Percentiles rank a stretch among this genome's conserved stretches.
Evolutionary conservation across 129 eudicot species (phyloP).

Genomic region (Lonicera japonica): DNA sequence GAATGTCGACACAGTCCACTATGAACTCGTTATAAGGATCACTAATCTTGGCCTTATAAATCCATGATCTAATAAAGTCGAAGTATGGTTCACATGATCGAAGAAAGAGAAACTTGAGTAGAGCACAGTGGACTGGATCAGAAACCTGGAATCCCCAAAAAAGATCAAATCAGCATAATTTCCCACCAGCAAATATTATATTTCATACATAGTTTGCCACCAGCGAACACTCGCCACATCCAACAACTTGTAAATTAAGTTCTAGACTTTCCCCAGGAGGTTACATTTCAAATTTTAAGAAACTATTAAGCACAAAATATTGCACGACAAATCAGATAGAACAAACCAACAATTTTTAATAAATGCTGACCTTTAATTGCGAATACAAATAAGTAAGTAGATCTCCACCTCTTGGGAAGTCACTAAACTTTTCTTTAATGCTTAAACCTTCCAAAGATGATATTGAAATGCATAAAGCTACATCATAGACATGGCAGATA

Average conservation of each 20-base stretch:
- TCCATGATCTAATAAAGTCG: constrained; percentile 83
- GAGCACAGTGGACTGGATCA: constrained; percentile 64
- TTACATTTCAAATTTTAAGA: background rate
- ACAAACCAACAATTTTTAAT: background rate
- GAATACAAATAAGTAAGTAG: constrained; percentile 74
- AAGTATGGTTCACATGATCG: constrained; percentile 86
- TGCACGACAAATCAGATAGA: background rate
- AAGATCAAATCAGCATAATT: background rate
- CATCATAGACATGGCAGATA: constrained; percentile 54
- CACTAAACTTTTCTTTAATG: constrained; percentile 40
- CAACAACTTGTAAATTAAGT: too few species aligned
- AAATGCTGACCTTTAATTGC: constrained; percentile 65
- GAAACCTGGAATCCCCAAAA: constrained; percentile 50
- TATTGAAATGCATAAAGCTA: constrained; percentile 33
- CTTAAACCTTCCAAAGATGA: constrained; percentile 45
- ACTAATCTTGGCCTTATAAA: constrained; percentile 66
- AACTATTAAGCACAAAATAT: constrained; percentile 1
- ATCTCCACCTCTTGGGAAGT: constrained; percentile 80
- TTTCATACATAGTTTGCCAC: too few species aligned
- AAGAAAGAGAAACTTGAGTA: constrained; percentile 74
- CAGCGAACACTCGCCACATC: too few species aligned
- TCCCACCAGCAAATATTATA: too few species aligned
- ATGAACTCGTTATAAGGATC: constrained; percentile 83
- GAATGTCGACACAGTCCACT: constrained; percentile 41
- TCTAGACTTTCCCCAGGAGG: too few species aligned